phyloP scores from a whole-genome alignment of 768 basidiomycete genomes.

The Kwoniella botswanensis region DNA sequence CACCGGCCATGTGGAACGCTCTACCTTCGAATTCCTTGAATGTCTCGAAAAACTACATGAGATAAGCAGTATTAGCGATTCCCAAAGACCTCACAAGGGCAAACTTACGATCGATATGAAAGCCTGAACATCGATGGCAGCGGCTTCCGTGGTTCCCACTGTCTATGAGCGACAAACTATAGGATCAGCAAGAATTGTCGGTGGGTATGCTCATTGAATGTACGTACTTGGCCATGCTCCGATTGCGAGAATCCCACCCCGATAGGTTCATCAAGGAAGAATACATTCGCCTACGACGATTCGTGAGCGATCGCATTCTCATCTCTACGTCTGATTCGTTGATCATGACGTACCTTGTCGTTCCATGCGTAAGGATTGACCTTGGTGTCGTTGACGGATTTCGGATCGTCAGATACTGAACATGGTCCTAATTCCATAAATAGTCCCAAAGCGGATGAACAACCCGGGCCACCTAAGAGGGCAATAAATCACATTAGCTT shows the following conservation, averaged over 20 bases:
- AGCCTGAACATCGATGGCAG: conserved; percentile 73
- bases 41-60: conserved; percentile 69
- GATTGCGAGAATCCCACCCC: conserved; percentile 61
- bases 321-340: no score
- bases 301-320: no score
- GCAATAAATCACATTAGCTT: not conserved
- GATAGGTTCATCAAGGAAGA: conserved; percentile 68
- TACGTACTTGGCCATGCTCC: conserved; percentile 65
- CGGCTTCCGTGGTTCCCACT: conserved; percentile 77
- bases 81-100: no score
- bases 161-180: conserved; percentile 56
- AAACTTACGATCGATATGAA: conserved; percentile 68
- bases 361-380: conserved; percentile 59
- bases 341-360: conserved; percentile 37
- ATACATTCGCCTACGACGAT: conserved; percentile 50
- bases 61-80: not conserved
- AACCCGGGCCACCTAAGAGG: conserved; percentile 64
- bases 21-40: conserved; percentile 74
- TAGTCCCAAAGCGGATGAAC: conserved; percentile 67
- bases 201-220: no score
- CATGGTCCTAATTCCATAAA: conserved; percentile 80
- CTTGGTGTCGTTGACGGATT: conserved; percentile 54
- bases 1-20: conserved; percentile 74
- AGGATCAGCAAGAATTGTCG: not conserved
- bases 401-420: conserved; percentile 61